phyloP scores from a whole-genome alignment of 176 grass and related monocot species.

The Rhynchospora pubera region DNA sequence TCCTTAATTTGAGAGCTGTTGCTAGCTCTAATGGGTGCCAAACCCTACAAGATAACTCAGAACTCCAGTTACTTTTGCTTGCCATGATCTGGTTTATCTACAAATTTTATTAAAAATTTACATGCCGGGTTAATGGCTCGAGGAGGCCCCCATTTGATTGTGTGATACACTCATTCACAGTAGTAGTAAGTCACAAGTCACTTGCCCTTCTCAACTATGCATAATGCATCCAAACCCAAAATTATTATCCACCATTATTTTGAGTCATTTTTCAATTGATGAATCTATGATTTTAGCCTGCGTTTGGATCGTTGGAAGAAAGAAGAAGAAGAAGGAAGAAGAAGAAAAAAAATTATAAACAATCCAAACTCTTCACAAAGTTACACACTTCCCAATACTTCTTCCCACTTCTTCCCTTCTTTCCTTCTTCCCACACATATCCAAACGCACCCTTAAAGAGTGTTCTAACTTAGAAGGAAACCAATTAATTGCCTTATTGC shows the following conservation, averaged over 20 bases:
- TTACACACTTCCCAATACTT: no score
- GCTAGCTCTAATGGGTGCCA: conserved; percentile 1
- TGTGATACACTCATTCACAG: no score
- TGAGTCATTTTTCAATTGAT: background rate
- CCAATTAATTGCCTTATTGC: background rate
- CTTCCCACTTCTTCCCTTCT: no score
- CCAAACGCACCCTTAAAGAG: no score
- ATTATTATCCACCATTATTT: background rate
- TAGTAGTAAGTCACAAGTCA: no score
- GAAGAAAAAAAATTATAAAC: no score
- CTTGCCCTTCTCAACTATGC: no score
- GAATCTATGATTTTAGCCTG: background rate
- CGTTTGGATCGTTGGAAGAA: no score
- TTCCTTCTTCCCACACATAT: no score
- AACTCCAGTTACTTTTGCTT: background rate
- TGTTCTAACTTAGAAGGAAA: background rate
- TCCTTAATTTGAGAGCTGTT: conserved; percentile 12
- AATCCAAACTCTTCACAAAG: no score
- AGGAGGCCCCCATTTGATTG: background rate
- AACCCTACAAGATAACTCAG: background rate
- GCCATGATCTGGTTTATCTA: background rate
- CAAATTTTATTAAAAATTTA: background rate
- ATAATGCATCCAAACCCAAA: background rate
- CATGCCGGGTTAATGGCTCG: conserved; percentile 4
- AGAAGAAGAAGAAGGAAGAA: no score